Evolutionary conservation across 805 yeast genomes (phyloP).

Genomic region (Metschnikowia proteae): DNA sequence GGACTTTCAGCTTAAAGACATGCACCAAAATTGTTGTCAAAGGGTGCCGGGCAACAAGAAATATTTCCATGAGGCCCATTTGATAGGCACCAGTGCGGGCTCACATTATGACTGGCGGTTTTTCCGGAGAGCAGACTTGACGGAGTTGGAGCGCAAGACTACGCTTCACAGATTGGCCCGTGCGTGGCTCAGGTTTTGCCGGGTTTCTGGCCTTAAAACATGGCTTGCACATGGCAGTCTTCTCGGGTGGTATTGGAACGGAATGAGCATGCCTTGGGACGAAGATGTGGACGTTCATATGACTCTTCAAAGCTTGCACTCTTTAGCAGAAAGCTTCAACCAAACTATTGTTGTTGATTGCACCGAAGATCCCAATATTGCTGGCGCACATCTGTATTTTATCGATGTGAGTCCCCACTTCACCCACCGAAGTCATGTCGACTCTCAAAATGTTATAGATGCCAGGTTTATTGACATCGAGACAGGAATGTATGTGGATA

Average conservation of each 20-base stretch:
- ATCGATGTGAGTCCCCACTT: conserved; percentile 17
- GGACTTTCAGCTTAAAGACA: neutral
- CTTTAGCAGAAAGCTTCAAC: conserved; percentile 46
- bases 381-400: conserved; percentile 15
- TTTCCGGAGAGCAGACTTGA: conserved; percentile 11
- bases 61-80: conserved; percentile 16
- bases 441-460: conserved; percentile 29
- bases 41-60: neutral
- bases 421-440: conserved; percentile 3
- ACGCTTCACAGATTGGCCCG: conserved; percentile 46
- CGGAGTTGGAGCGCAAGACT: conserved; percentile 27
- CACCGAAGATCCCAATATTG: conserved; percentile 49
- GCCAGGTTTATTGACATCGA: conserved; percentile 36
- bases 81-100: conserved; percentile 7
- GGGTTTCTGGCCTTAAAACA: conserved; percentile 43
- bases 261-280: conserved; percentile 63
- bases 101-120: conserved; percentile 25
- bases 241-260: conserved; percentile 64
- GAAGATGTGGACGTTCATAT: conserved; percentile 63
- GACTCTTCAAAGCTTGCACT: conserved; percentile 46
- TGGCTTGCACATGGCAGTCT: conserved; percentile 69
- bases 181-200: conserved; percentile 49
- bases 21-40: neutral
- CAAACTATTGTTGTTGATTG: conserved; percentile 23
- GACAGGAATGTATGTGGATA: conserved; percentile 23